Evolutionary conservation across 2,329 filamentous ascomycete genomes (phyloP).

Genomic region (Fusarium napiforme): DNA sequence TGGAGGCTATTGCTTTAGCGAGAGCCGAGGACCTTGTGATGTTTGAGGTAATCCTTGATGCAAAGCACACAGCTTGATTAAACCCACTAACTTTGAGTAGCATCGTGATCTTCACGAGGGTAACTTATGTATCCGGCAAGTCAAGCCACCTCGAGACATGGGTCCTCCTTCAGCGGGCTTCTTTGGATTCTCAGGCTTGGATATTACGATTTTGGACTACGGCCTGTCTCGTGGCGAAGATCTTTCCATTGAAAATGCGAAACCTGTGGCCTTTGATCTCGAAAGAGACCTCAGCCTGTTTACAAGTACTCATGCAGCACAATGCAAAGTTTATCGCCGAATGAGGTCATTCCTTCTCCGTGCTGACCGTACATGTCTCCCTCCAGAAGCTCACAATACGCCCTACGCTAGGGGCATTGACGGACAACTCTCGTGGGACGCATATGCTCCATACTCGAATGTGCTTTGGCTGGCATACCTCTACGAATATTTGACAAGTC

Average conservation of each 20-base stretch:
- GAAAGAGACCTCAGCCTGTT: conserved; percentile 70
- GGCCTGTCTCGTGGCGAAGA: conserved; percentile 70
- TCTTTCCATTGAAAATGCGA: conserved; percentile 49
- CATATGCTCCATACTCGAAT: conserved; percentile 70
- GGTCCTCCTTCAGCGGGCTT: conserved; percentile 48
- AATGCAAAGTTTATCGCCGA: conserved; percentile 71
- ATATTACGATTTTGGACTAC: conserved; percentile 74
- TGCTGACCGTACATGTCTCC: conserved; percentile 62
- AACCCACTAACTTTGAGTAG: conserved; percentile 48
- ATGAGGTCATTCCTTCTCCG: conserved; percentile 68
- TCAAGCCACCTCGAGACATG: conserved; percentile 49
- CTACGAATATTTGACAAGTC: conserved; percentile 62
- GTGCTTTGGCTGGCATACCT: conserved; percentile 73
- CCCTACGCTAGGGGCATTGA: conserved; percentile 60
- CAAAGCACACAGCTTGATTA: not conserved
- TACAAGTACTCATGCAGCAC: conserved; percentile 67
- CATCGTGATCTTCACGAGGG: conserved; percentile 75
- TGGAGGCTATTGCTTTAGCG: conserved; percentile 69
- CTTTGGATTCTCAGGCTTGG: conserved; percentile 70
- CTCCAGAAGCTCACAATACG: conserved; percentile 57
- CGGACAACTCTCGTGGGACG: conserved; percentile 64
- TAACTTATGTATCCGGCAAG: conserved; percentile 68
- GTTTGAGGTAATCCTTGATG: conserved; percentile 63
- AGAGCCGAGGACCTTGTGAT: conserved; percentile 67
- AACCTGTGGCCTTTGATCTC: conserved; percentile 65